Evolutionary conservation across 176 grass and related monocot genomes (phyloP), one percentile per base, ranked within the genome.

Genomic region (Calamus simplicifolius): DNA sequence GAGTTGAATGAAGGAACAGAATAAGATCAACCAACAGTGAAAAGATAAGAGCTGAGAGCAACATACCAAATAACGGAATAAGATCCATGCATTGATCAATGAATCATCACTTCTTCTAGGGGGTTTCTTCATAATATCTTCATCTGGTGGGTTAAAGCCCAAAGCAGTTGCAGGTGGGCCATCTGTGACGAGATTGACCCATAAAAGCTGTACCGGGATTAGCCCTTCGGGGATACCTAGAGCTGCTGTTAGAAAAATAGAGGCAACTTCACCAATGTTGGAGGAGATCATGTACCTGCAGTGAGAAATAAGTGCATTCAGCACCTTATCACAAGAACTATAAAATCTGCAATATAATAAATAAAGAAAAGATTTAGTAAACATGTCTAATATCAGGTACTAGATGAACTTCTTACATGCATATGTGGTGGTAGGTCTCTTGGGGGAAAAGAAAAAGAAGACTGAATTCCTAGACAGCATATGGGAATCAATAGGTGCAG

Each of bases 171-270:
- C 73, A 13, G 73, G 73, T 3, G 64, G 72, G 21, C 72, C 72
- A 50, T 75, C 72, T 7, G 72, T 75, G 17, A 75, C 72, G 6
- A 75, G 62, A 61, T 77, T 77, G 29, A 77, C 63, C 73, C 73
- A 77, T 25, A 77, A 53, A 51, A 77, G 72, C 13, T 81, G 78
- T 27, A 81, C 78, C 12, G 71, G 71, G 51, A 75, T 81, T 27
- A 75, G 51, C 16, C 78, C 78, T 58, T 81, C 71, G 16, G 71
- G 71, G 56, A 81, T 75, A 19, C 71, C 78, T 57, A 81, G 64
- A 21, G 71, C 73, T 51, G 64, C 57, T 51, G 78, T 75, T 27
- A 81, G 31, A 18, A 81, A 81, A 57, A 81, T 75, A 2, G 66
- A 69, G 16, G 43, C 74, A 18, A 69, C 74, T 61, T 77, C 74